A percentile compares a stretch with the other conserved stretches of the same genome.
Evolutionary conservation across 1,284 basidiomycete genomes (phyloP).

Genomic region (Agaricales sp.): DNA sequence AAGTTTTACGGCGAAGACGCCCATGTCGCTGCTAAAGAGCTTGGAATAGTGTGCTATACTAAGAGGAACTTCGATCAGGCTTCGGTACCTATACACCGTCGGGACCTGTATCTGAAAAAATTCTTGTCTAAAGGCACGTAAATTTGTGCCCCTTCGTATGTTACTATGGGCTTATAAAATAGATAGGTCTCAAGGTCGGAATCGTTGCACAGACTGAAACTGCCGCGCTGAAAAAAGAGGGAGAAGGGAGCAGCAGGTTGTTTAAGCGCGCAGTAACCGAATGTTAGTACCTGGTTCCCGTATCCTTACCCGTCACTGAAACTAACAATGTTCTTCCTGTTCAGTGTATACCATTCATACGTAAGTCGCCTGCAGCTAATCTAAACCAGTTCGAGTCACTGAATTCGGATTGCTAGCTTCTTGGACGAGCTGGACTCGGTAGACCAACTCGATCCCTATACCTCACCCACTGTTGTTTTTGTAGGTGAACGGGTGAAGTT

Average conservation of each 20-base stretch:
- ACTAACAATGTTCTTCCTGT: background rate
- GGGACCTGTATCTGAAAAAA: conserved; percentile 83
- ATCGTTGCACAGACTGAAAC: conserved; percentile 92
- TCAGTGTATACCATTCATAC: conserved; percentile 82
- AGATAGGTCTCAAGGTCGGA: conserved; percentile 78
- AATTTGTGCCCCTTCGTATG: background rate
- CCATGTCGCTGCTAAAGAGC: conserved; percentile 70
- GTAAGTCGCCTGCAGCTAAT: conserved; percentile 43
- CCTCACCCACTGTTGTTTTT: conserved; percentile 56
- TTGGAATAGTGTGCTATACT: conserved; percentile 74
- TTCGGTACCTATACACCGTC: conserved; percentile 73
- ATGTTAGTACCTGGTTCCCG: conserved; percentile 7
- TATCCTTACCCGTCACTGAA: too few species aligned
- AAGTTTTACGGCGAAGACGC: conserved; percentile 89
- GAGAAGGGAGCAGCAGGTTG: conserved; percentile 73
- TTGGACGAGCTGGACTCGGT: conserved; percentile 64
- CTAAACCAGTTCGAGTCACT: conserved; percentile 7
- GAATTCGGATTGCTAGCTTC: conserved; percentile 34
- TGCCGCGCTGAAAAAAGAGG: conserved; percentile 87
- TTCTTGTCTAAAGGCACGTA: conserved; percentile 1
- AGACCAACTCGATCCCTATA: conserved; percentile 49
- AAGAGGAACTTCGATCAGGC: conserved; percentile 79
- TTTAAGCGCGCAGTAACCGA: conserved; percentile 79
- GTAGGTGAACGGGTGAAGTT: conserved; percentile 57
- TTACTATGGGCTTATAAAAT: background rate